Evolutionary conservation across 2,329 filamentous ascomycete species (phyloP).

Genomic region (Colletotrichum neosansevieriae): DNA sequence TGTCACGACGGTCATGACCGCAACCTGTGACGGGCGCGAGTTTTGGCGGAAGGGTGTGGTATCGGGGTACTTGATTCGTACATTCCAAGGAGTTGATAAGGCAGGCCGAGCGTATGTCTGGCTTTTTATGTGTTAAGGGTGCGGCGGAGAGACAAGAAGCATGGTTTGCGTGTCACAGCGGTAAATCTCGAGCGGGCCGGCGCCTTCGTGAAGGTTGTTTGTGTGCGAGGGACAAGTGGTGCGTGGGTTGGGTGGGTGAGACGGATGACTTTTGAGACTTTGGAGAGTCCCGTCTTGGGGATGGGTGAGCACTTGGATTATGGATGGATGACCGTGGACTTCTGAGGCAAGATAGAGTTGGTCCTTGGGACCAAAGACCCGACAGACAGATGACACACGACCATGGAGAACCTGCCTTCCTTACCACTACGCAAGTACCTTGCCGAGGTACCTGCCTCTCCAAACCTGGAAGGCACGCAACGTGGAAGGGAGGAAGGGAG

Average conservation of each 20-base stretch:
- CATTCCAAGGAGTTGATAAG: conserved; percentile 4
- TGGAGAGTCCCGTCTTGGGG: too few species aligned
- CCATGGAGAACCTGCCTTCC: too few species aligned
- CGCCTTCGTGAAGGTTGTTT: background rate
- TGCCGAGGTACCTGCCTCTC: too few species aligned
- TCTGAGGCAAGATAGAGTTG: background rate
- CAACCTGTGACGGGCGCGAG: conserved; percentile 28
- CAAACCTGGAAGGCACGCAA: too few species aligned
- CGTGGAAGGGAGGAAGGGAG: background rate
- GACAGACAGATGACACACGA: too few species aligned
- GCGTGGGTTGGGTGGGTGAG: conserved; percentile 1
- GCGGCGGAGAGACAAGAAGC: conserved; percentile 1
- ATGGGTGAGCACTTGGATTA: background rate
- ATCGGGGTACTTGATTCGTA: conserved; percentile 34
- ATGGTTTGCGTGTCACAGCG: conserved; percentile 13
- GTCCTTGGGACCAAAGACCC: background rate
- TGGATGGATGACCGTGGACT: too few species aligned
- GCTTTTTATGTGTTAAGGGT: background rate
- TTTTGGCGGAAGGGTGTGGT: conserved; percentile 31
- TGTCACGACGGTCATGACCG: conserved; percentile 23
- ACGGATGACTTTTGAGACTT: background rate
- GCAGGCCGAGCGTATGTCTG: conserved; percentile 20
- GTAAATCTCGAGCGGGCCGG: conserved; percentile 7
- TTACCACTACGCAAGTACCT: too few species aligned
- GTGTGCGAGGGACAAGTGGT: background rate